Conservation (phyloP, 1,284 basidiomycete genomes). For the Albatrellus sp. region DNA sequence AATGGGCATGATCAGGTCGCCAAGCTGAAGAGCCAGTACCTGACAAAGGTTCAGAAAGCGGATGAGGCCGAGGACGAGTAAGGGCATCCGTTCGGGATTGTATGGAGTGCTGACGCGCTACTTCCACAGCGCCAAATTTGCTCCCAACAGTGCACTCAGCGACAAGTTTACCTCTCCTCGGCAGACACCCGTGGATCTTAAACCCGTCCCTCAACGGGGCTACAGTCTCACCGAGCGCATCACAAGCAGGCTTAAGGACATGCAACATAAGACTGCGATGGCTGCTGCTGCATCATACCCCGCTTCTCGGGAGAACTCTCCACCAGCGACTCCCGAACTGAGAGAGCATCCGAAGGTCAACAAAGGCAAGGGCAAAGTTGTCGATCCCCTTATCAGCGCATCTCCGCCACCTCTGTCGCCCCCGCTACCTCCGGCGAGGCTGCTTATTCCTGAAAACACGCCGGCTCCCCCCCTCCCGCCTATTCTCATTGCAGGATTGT, state of each 20-base stretch:
- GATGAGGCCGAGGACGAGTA: constrained; percentile 90
- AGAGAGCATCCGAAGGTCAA: constrained; percentile 41
- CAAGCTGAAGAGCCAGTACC: constrained; percentile 65
- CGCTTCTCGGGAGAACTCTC: constrained; percentile 13
- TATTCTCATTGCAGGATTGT: constrained; percentile 63
- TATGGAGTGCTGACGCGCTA: constrained; percentile 3
- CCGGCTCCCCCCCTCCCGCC: constrained; percentile 32
- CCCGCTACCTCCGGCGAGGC: constrained; percentile 32
- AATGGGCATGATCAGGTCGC: constrained; percentile 22
- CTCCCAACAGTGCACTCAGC: constrained; percentile 44
- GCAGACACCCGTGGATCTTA: constrained; percentile 40
- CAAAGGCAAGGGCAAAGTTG: constrained; percentile 69
- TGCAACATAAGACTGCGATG: constrained; percentile 44
- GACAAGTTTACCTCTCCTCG: constrained; percentile 75
- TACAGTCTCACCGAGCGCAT: constrained; percentile 71
- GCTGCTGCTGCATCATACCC: constrained; percentile 23
- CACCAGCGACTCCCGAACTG: constrained; percentile 26
- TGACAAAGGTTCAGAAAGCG: constrained; percentile 67
- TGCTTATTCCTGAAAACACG: constrained; percentile 16
- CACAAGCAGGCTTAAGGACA: constrained; percentile 58
- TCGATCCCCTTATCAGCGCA: constrained; percentile 29
- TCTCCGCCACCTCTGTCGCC: constrained; percentile 60
- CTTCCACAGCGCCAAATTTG: constrained; percentile 57
- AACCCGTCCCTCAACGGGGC: constrained; percentile 15
- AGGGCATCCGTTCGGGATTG: constrained; percentile 17